These are phyloP conservation scores for Picea abies DNA, from an alignment of 83 land plant species.

Conservation along the genomic window DNA sequence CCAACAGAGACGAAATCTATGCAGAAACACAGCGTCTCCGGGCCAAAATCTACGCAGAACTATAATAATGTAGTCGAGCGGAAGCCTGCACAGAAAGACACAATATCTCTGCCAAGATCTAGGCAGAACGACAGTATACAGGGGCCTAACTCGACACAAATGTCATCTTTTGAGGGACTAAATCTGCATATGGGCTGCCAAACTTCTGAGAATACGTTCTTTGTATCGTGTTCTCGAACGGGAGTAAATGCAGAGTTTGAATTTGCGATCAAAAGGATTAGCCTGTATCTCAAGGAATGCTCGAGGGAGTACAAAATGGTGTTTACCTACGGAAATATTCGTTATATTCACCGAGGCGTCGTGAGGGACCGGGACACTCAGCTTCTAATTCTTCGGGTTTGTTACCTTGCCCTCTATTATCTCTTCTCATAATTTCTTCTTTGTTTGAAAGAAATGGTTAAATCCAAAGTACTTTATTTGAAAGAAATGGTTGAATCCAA, in stretches of 20 bases:
- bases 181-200: slow-evolving; percentile 8
- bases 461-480: neutral
- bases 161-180: neutral
- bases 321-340: neutral
- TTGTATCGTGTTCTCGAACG: neutral
- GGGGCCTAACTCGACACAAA: no score
- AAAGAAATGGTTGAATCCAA: no score
- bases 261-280: neutral
- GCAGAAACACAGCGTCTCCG: neutral
- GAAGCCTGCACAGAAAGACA: neutral
- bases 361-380: neutral
- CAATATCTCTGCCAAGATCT: neutral
- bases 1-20: neutral
- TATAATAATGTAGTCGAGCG: neutral
- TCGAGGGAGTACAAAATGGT: neutral
- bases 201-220: slow-evolving; percentile 2
- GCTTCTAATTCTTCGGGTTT: neutral
- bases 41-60: neutral
- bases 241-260: slow-evolving; percentile 4
- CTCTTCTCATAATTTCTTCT: neutral
- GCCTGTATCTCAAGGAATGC: neutral
- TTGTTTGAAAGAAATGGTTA: neutral
- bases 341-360: neutral
- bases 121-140: neutral
- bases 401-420: neutral